These are phyloP conservation scores for Verruconis gallopava DNA, from an alignment of 2,329 filamentous ascomycete genomes.

Conservation along the genomic window DNA sequence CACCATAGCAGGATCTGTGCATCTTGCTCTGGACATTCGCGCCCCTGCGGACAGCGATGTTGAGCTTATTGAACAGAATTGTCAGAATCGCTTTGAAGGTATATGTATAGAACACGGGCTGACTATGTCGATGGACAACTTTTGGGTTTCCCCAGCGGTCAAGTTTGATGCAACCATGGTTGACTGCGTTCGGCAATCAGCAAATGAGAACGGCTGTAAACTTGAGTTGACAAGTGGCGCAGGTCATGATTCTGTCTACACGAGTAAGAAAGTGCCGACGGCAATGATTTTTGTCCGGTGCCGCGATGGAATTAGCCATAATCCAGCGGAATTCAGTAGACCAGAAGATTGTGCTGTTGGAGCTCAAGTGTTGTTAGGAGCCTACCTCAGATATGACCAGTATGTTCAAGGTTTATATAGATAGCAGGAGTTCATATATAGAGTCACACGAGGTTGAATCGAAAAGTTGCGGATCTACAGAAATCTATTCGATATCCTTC, in stretches of 20 bases:
- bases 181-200: neutral
- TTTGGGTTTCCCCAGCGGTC: constrained; percentile 1
- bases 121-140: neutral
- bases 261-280: constrained; percentile 45
- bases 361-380: constrained; percentile 36
- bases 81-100: constrained; percentile 1
- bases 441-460: no score
- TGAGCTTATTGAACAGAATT: neutral
- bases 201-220: neutral
- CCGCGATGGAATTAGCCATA: constrained; percentile 49
- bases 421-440: no score
- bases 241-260: constrained; percentile 43
- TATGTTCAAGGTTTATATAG: no score
- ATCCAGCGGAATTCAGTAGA: constrained; percentile 49
- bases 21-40: constrained; percentile 4
- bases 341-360: constrained; percentile 46
- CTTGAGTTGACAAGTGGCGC: constrained; percentile 10
- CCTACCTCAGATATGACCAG: constrained; percentile 16
- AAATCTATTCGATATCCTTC: no score
- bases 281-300: constrained; percentile 59
- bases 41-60: constrained; percentile 2
- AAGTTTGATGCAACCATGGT: constrained; percentile 6
- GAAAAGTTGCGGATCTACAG: no score
- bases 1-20: constrained; percentile 7
- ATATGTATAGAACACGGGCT: constrained; percentile 1